A percentile compares a stretch with the other conserved stretches of the same genome.
Evolutionary conservation across 1,139 yeast species (phyloP).

Genomic region (Lodderomyces pseudojiufengensis): DNA sequence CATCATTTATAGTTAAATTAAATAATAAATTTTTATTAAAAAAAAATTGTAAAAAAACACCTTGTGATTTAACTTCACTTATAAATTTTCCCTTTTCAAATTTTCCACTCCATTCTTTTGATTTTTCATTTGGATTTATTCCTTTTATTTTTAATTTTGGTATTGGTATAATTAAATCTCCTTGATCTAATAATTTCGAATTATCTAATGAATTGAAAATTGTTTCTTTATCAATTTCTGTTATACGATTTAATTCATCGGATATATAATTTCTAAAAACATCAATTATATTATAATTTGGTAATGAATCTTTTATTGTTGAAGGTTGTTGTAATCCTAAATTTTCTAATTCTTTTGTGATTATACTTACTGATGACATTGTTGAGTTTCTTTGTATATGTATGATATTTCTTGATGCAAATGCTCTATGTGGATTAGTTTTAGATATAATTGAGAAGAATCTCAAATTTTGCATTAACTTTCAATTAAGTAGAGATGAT

Average conservation of each 20-base stretch:
- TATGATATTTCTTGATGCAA: slow-evolving; percentile 1
- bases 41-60: slow-evolving; percentile 89
- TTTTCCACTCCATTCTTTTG: slow-evolving; percentile 73
- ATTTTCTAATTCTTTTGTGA: slow-evolving; percentile 33
- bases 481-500: background rate
- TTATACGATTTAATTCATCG: slow-evolving; percentile 65
- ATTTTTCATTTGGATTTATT: slow-evolving; percentile 76
- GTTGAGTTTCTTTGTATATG: slow-evolving; percentile 5
- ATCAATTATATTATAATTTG: slow-evolving; percentile 74
- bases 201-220: slow-evolving; percentile 88
- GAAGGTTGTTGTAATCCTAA: slow-evolving; percentile 36
- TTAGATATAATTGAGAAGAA: slow-evolving; percentile 1
- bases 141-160: slow-evolving; percentile 93
- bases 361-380: slow-evolving; percentile 17
- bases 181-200: slow-evolving; percentile 82
- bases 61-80: slow-evolving; percentile 72
- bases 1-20: slow-evolving; percentile 67
- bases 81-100: slow-evolving; percentile 68
- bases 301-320: slow-evolving; percentile 44
- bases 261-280: slow-evolving; percentile 87
- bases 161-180: slow-evolving; percentile 87
- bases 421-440: background rate
- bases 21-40: slow-evolving; percentile 65
- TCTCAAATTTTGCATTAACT: slow-evolving; percentile 12
- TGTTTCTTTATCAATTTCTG: slow-evolving; percentile 65